Base-by-base conservation (phyloP, 371 early-diverging fungal species). In the Apophysomyces elegans region DNA sequence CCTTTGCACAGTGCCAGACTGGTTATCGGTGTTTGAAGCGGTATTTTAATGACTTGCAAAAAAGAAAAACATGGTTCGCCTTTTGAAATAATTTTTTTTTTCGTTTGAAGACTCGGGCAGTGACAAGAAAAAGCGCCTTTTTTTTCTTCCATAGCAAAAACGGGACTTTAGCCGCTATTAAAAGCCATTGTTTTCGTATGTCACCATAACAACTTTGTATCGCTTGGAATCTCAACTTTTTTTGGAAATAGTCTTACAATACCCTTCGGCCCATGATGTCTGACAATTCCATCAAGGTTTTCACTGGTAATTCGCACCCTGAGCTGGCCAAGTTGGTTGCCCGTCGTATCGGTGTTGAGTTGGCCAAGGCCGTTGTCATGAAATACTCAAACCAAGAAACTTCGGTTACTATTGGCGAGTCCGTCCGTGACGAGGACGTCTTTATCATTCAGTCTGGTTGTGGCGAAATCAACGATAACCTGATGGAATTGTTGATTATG, bases 301-400 rank as follows among this genome's bases (percentile, higher is more conserved):
- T 98, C 66, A 86, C 96, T n/a, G 99, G 99, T 65, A 97, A 96
- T 83, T 95, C 97, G 16, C 97, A 97, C 84, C 92, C 93, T 44
- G 94, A 94, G 61, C 89, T 98, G 70, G 95, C 97, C 59, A 83
- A 86, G 73, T 84, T 94, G 36, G 93, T 97, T 58, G 95, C 95
- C 66, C 89, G 86, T 85, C 92, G 91, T 58, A 86, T 96, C 45
- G 96, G 96, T 67, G 85, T 94, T 38, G 91, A 93, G 18, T 84
- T 96, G 59, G 95, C 93, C 71, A 96, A 95, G 76, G 94, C 92
- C 59, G 88, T 88, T 37, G 96, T 96, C 6, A 81, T 91, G 81
- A 97, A 98, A 80, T 96, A 95, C 86, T 93, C 95, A 43, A 98
- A 98, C 85, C 94, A 96, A 80, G 99, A 98, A 72, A 97, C 97